Evolutionary conservation across 2,329 filamentous ascomycete genomes (phyloP), one percentile per base, ranked within the genome.

Genomic region (Alternaria sp.): DNA sequence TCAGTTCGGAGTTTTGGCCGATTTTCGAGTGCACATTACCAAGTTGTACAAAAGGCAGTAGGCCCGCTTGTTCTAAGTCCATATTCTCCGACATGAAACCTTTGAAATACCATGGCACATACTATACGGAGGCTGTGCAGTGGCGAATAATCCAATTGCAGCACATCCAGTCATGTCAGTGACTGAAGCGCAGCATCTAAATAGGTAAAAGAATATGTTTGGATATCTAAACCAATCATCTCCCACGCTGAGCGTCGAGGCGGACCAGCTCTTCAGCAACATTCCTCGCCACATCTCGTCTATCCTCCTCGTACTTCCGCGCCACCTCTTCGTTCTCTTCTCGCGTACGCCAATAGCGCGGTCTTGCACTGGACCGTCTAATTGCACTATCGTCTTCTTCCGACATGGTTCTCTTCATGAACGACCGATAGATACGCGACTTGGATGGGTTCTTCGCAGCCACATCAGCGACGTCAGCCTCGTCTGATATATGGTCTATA

Each of bases 321-420:
- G 41, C 51, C 12, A 41, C 59, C 18, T 65, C 64, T 44, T 61
- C 66, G 45, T 66, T 67, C 53, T 65, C 62, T 32, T 59, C 60
- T 30, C 46, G 32, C 14, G 62, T 67, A n/a, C 60, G 40, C 61
- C 59, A 63, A 25, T 52, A 57, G 11, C 62, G 22, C 38, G 64
- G 61, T 30, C 59, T 54, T 5, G 66, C 66, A 22, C 62, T 61
- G 27, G 64, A 66, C n/a, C 65, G 30, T 32, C 60, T 60, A 8
- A 66, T 46, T 5, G 46, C 57, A 18, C 25, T 43, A 8, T 38
- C 30, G 2, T 27, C 54, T 20, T 55, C 46, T 28, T 51, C 57
- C 2, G 28, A 30, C 16, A 36, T 40, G 25, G 45, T 50, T 20
- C 43, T 58, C 46, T 51, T 45, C 60, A 66, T 64, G 45, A 68